A percentile compares a stretch with the other conserved stretches of the same genome.
Evolutionary conservation across 1,139 yeast species (phyloP).

Genomic region (Scheffersomyces cryptocercus): DNA sequence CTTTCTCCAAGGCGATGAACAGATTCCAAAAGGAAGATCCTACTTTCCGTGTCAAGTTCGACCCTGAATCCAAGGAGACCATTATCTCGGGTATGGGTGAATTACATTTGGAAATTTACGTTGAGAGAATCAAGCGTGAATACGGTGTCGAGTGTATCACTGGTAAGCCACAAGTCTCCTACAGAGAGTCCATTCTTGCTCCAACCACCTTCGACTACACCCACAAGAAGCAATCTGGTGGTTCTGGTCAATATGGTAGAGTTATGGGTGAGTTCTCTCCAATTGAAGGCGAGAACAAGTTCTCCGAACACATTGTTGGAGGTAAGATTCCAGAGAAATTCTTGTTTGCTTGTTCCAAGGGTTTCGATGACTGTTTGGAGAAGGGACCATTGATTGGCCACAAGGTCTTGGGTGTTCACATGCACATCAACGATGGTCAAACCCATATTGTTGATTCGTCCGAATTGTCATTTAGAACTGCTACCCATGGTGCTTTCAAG

Average conservation of each 20-base stretch:
- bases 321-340: conserved; percentile 97
- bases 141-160: conserved; percentile 94
- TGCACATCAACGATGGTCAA: conserved; percentile 96
- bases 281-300: conserved; percentile 65
- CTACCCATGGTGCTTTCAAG: conserved; percentile 88
- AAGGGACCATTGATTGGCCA: conserved; percentile 98
- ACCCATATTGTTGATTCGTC: conserved; percentile 97
- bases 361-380: conserved; percentile 91
- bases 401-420: conserved; percentile 85
- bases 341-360: conserved; percentile 91
- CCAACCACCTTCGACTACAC: conserved; percentile 86
- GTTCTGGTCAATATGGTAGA: conserved; percentile 99
- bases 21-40: conserved; percentile 99
- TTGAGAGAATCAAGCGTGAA: conserved; percentile 97
- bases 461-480: conserved; percentile 92
- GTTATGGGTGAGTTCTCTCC: conserved; percentile 86
- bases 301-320: conserved; percentile 88
- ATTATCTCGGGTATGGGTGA: conserved; percentile 99
- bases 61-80: conserved; percentile 91
- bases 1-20: conserved; percentile 92
- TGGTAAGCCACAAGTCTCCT: conserved; percentile 97
- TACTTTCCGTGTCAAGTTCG: conserved; percentile 90
- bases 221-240: conserved; percentile 98
- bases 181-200: conserved; percentile 85
- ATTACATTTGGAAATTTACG: conserved; percentile 92